Conservation (phyloP, 352 stramenopile species). For the Nothophytophthora sp. region DNA sequence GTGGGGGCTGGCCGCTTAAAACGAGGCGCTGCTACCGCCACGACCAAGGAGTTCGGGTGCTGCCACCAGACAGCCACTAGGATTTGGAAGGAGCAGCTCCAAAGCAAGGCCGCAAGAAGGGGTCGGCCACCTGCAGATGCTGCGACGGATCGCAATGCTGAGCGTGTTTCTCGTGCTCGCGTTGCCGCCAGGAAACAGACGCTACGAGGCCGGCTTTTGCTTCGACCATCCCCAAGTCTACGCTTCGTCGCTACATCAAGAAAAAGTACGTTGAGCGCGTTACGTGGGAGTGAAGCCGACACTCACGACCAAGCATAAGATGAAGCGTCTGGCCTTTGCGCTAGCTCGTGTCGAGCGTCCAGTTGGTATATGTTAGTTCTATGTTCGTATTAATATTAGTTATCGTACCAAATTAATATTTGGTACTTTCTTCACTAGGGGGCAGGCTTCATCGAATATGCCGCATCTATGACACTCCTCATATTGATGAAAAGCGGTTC, state of each 20-base stretch:
- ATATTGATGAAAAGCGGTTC: conserved; percentile 2
- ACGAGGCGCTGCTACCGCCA: not conserved
- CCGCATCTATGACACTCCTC: not conserved
- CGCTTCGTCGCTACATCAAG: no score
- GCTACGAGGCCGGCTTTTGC: no score
- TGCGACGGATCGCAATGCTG: not conserved
- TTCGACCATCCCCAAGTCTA: no score
- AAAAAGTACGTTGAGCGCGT: no score
- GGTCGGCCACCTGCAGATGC: not conserved
- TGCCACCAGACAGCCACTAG: not conserved
- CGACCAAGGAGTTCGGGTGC: not conserved
- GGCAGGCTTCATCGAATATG: conserved; percentile 1
- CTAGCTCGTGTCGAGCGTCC: no score
- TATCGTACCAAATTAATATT: no score
- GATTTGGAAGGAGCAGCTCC: not conserved
- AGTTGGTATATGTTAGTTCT: no score
- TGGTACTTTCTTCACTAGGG: conserved; percentile 1
- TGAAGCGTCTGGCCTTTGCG: no score
- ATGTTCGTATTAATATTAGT: no score
- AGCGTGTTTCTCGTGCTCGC: not conserved
- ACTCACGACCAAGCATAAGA: no score
- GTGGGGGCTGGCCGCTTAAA: not conserved
- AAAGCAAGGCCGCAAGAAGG: not conserved
- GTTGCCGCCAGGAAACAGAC: no score
- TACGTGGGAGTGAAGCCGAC: no score